Conservation (phyloP, 176 grass and related monocot genomes). For the Musa itinerans region DNA sequence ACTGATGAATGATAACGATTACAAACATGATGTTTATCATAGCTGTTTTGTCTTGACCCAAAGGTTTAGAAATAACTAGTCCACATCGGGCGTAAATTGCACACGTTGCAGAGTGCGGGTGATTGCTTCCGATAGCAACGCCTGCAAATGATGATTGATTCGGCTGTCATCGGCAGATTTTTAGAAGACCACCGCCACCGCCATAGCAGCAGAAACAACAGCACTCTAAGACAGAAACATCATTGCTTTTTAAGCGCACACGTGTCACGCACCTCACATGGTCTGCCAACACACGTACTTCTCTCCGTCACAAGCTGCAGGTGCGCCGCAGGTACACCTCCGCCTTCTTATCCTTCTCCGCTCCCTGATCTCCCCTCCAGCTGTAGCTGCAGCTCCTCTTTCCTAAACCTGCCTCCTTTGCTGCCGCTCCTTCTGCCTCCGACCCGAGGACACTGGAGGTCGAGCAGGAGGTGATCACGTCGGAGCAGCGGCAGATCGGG, state of each 20-base stretch:
- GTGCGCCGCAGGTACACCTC: slow-evolving; percentile 14
- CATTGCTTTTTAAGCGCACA: not conserved
- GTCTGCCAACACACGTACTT: not conserved
- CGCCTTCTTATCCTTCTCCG: not conserved
- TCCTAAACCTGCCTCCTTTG: not conserved
- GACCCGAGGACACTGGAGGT: not conserved
- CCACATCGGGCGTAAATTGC: too few species aligned
- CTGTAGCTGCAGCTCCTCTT: not conserved
- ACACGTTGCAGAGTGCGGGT: too few species aligned
- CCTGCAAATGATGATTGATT: too few species aligned
- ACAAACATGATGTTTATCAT: too few species aligned
- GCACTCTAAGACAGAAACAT: too few species aligned
- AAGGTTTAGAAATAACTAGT: too few species aligned
- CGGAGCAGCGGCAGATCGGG: slow-evolving; percentile 30
- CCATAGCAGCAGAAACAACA: too few species aligned
- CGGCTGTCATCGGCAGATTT: too few species aligned
- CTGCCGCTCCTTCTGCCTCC: not conserved
- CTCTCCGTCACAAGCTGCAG: slow-evolving; percentile 23
- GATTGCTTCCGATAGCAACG: too few species aligned
- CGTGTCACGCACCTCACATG: not conserved
- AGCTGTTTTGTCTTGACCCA: too few species aligned
- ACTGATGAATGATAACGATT: too few species aligned
- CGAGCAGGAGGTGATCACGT: not conserved
- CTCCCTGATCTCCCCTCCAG: not conserved
- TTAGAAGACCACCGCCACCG: too few species aligned